phyloP scores from a whole-genome alignment of 331 rosid species.

The Dryas integrifolia region DNA sequence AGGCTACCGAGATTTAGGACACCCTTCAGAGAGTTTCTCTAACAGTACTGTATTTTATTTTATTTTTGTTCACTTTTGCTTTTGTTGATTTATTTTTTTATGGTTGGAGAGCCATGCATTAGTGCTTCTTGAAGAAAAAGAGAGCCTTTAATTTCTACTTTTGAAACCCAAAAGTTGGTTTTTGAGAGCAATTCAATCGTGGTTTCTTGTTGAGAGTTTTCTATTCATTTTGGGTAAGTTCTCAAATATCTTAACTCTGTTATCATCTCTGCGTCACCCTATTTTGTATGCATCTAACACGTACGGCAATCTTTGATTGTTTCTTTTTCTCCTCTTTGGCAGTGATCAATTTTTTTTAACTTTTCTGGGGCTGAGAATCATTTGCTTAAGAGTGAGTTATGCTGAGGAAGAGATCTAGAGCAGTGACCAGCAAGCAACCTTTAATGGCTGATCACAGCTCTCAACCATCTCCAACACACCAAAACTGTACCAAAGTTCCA shows the following conservation, averaged over 20 bases:
- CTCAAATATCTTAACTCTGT: not conserved
- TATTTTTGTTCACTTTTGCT: not conserved
- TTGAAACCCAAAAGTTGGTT: conserved; percentile 6
- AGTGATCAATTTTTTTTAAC: conserved; percentile 11
- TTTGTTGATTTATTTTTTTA: not conserved
- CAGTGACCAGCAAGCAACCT: conserved; percentile 63
- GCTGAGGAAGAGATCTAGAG: conserved; percentile 80
- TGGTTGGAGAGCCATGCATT: not conserved
- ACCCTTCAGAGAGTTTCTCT: not conserved
- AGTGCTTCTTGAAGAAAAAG: not conserved
- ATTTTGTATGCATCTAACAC: not conserved
- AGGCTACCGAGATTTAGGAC: conserved; percentile 36
- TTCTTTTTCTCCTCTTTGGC: conserved; percentile 11
- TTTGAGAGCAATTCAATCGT: not conserved
- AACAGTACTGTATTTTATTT: not conserved
- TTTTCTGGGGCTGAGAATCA: conserved; percentile 1
- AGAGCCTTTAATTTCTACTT: conserved; percentile 6
- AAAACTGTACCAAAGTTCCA: conserved; percentile 30
- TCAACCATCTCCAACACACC: conserved; percentile 47
- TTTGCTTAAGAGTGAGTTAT: conserved; percentile 32
- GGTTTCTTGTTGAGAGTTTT: not conserved
- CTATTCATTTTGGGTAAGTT: conserved; percentile 37
- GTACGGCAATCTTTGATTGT: not conserved
- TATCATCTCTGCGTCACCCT: conserved; percentile 7
- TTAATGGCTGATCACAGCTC: conserved; percentile 75